Evolutionary conservation across 495 filamentous ascomycete species (phyloP).

Genomic region (Penicillium cosmopolitanum): DNA sequence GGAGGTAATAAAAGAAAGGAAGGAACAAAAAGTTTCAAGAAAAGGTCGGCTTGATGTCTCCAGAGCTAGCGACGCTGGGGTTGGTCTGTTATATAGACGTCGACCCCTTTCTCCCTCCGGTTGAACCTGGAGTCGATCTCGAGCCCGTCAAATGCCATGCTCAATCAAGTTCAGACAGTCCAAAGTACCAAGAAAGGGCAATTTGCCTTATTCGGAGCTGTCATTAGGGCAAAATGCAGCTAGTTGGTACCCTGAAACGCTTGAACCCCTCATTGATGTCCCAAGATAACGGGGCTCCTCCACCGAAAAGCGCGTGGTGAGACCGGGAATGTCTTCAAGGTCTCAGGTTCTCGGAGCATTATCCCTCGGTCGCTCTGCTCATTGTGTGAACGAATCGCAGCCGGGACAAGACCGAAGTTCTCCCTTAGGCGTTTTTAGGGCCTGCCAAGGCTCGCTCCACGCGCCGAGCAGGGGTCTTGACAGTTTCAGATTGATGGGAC

Average conservation of each 20-base stretch:
- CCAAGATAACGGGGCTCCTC: constrained; percentile 11
- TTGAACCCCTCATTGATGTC: constrained; percentile 13
- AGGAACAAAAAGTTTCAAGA: constrained; percentile 23
- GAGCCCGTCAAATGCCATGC: constrained; percentile 13
- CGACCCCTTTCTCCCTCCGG: neutral
- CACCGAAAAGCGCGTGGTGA: constrained; percentile 17
- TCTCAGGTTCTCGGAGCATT: constrained; percentile 4
- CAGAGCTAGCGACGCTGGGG: constrained; percentile 3
- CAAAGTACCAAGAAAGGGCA: neutral
- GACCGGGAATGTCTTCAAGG: constrained; percentile 13
- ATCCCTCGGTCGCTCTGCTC: constrained; percentile 3
- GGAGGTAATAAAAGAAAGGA: constrained; percentile 34
- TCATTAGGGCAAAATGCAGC: constrained; percentile 9
- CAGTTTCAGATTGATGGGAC: constrained; percentile 29
- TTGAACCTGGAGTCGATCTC: constrained; percentile 11
- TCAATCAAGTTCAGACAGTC: constrained; percentile 28
- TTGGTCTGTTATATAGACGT: constrained; percentile 18
- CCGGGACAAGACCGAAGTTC: constrained; percentile 23
- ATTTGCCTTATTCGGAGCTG: constrained; percentile 12
- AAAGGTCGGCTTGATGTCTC: constrained; percentile 21
- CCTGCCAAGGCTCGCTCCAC: constrained; percentile 30
- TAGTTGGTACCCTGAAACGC: constrained; percentile 23
- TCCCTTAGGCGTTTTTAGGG: constrained; percentile 14
- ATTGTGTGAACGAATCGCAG: constrained; percentile 7
- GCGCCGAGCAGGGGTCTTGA: constrained; percentile 26